These are phyloP conservation scores for Takashimella tepidaria DNA, from an alignment of 1,284 basidiomycete species.

Conservation along the genomic window DNA sequence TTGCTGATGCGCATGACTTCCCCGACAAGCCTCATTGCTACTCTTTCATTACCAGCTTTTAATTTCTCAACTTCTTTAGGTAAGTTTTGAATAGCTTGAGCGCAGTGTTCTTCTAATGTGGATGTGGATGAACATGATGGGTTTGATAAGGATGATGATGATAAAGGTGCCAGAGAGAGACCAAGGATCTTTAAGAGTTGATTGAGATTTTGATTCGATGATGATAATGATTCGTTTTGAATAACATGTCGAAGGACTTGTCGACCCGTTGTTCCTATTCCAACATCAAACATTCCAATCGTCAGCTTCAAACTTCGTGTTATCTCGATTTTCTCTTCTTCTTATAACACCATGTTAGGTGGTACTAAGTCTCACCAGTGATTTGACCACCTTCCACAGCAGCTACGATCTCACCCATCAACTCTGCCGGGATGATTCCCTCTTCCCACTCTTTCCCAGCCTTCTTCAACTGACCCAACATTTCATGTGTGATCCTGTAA, in stretches of 20 bases:
- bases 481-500: constrained; percentile 75
- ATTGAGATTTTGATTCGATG: background rate
- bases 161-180: background rate
- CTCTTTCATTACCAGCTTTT: constrained; percentile 68
- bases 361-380: constrained; percentile 66
- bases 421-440: constrained; percentile 57
- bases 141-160: background rate
- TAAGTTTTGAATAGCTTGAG: constrained; percentile 58
- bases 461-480: constrained; percentile 68
- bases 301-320: no score
- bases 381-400: constrained; percentile 63
- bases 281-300: no score
- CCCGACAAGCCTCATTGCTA: constrained; percentile 82
- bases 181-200: background rate
- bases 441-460: constrained; percentile 59
- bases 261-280: constrained; percentile 53
- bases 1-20: constrained; percentile 79
- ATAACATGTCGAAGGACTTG: constrained; percentile 63
- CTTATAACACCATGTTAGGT: no score
- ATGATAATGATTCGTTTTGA: background rate
- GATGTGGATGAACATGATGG: background rate
- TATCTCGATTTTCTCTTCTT: no score
- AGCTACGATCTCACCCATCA: constrained; percentile 72
- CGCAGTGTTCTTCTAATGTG: background rate
- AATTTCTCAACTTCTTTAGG: constrained; percentile 68